Conservation (phyloP, 768 basidiomycete genomes). For the Termitomyces sp. region DNA sequence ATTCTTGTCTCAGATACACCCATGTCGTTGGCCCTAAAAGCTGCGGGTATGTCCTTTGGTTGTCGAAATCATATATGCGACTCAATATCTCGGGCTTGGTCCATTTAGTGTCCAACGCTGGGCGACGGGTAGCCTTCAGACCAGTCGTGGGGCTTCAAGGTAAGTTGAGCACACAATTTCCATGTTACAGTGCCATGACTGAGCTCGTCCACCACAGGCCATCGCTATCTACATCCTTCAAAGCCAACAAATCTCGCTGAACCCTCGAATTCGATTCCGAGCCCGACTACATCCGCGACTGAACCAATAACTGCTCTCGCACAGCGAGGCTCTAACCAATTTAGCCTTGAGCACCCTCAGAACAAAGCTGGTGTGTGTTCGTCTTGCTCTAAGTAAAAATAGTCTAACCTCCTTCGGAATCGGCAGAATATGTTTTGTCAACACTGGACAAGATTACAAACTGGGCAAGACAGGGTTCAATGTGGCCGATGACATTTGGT, state of each 20-base stretch:
- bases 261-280: conserved; percentile 27
- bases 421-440: conserved; percentile 88
- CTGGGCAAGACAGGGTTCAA: conserved; percentile 96
- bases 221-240: conserved; percentile 55
- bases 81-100: neutral
- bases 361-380: conserved; percentile 76
- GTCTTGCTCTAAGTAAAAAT: neutral
- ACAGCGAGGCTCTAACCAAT: conserved; percentile 75
- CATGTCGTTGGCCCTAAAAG: conserved; percentile 45
- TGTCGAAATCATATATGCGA: neutral
- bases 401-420: neutral
- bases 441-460: conserved; percentile 95
- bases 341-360: conserved; percentile 79
- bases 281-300: conserved; percentile 38
- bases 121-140: conserved; percentile 39
- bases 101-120: conserved; percentile 28
- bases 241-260: conserved; percentile 32
- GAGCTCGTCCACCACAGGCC: conserved; percentile 26
- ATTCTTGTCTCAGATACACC: conserved; percentile 18
- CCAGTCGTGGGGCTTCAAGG: conserved; percentile 40
- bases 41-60: conserved; percentile 26
- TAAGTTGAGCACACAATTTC: conserved; percentile 16
- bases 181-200: conserved; percentile 12
- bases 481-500: conserved; percentile 99
- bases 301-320: conserved; percentile 70